These are phyloP conservation scores for Priceomyces carsonii DNA, from an alignment of 805 yeast species.

Conservation along the genomic window DNA sequence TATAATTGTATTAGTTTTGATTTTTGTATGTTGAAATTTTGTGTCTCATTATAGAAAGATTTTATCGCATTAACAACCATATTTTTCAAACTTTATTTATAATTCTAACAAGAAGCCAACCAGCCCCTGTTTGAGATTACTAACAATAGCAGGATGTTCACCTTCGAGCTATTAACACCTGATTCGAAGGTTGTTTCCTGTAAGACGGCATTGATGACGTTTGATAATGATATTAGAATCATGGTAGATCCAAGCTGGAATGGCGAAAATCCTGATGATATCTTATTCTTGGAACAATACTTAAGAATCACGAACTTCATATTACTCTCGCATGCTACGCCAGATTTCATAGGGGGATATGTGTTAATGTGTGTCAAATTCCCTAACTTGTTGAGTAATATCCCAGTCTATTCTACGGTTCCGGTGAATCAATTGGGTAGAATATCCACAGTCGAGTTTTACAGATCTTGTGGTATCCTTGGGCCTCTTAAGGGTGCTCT, in stretches of 20 bases:
- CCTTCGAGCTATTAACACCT: slow-evolving; percentile 36
- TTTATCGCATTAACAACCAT: too few relatives aligned
- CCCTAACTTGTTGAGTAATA: slow-evolving; percentile 53
- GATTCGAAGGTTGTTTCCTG: slow-evolving; percentile 26
- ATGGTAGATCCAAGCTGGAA: slow-evolving; percentile 80
- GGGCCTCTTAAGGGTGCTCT: slow-evolving; percentile 66
- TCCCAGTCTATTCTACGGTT: slow-evolving; percentile 84
- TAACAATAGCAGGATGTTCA: slow-evolving; percentile 41
- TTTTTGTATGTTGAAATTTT: too few relatives aligned
- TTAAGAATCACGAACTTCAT: slow-evolving; percentile 59
- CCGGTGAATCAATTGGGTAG: slow-evolving; percentile 88
- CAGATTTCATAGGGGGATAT: slow-evolving; percentile 78
- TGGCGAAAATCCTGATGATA: slow-evolving; percentile 41
- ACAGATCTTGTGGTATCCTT: slow-evolving; percentile 67
- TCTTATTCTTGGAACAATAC: slow-evolving; percentile 33
- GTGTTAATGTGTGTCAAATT: slow-evolving; percentile 61
- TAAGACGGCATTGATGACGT: slow-evolving; percentile 53
- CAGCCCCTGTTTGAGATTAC: too few relatives aligned
- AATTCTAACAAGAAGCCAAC: too few relatives aligned
- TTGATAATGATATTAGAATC: slow-evolving; percentile 55
- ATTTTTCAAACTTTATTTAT: too few relatives aligned
- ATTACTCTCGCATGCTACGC: slow-evolving; percentile 83
- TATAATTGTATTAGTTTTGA: too few relatives aligned
- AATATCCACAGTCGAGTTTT: slow-evolving; percentile 79
- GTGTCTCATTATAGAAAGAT: too few relatives aligned